Percentiles rank a stretch among this genome's conserved stretches.
These are phyloP conservation scores for Suillus fuscotomentosus DNA, from an alignment of 768 basidiomycete genomes.

Conservation along the genomic window DNA sequence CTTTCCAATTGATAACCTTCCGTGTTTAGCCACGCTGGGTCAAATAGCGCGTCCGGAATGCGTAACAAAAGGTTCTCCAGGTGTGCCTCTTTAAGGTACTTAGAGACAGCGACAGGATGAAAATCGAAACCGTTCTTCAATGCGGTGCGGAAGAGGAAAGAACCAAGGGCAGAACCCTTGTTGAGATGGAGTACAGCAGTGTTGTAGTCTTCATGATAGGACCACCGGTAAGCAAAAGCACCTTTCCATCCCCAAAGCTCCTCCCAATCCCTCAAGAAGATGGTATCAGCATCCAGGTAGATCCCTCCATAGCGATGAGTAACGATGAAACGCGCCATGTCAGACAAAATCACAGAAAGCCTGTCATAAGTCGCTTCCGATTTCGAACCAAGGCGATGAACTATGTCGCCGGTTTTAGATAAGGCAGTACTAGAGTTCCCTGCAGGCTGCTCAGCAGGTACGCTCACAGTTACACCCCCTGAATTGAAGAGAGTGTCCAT, in stretches of 20 bases:
- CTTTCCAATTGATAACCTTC: conserved; percentile 87
- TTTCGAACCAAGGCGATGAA: conserved; percentile 54
- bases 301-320: conserved; percentile 93
- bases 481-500: conserved; percentile 84
- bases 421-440: conserved; percentile 22
- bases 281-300: conserved; percentile 92
- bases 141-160: conserved; percentile 90
- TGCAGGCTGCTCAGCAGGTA: conserved; percentile 32
- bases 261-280: conserved; percentile 94
- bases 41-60: conserved; percentile 89
- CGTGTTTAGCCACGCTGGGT: conserved; percentile 92
- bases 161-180: conserved; percentile 83
- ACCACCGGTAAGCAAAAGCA: conserved; percentile 95
- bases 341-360: conserved; percentile 87
- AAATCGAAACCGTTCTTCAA: conserved; percentile 91
- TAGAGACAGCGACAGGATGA: conserved; percentile 89
- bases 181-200: conserved; percentile 90
- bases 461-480: conserved; percentile 72
- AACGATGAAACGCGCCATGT: conserved; percentile 95
- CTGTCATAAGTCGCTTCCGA: conserved; percentile 68
- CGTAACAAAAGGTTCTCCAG: conserved; percentile 75
- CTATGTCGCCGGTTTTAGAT: conserved; percentile 2
- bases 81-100: conserved; percentile 81
- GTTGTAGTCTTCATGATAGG: conserved; percentile 88
- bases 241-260: conserved; percentile 95